phyloP scores from a whole-genome alignment of 345 rosid species.

The Carallia pectinifolia region DNA sequence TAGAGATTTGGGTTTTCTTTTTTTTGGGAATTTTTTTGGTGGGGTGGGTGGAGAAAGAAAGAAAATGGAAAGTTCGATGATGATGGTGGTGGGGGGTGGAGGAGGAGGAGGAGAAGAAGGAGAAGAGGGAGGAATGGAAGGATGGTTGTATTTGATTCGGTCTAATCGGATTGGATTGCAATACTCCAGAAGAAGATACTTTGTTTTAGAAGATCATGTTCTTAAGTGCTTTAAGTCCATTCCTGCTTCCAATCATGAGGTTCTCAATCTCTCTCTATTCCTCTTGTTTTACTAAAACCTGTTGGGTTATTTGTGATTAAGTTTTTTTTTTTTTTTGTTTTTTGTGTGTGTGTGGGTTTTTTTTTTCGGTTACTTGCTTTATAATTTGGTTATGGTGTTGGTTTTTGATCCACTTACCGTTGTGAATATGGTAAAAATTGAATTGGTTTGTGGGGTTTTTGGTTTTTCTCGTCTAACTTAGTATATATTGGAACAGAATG shows the following conservation, averaged over 20 bases:
- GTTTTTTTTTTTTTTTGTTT: not conserved
- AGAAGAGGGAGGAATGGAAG: constrained; percentile 60
- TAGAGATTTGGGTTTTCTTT: not conserved
- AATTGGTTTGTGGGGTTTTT: not conserved
- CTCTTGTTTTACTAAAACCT: not conserved
- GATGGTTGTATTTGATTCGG: constrained; percentile 80
- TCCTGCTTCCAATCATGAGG: constrained; percentile 61
- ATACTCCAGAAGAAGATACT: constrained; percentile 82
- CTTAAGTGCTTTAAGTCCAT: constrained; percentile 75
- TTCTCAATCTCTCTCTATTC: constrained; percentile 10
- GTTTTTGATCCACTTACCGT: not conserved
- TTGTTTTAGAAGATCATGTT: constrained; percentile 62
- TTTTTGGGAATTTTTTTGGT: not conserved
- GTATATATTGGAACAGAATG: not conserved
- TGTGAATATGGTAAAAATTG: not conserved
- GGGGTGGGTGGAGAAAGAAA: not conserved
- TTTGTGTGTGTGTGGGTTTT: not conserved
- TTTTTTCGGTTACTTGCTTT: not conserved
- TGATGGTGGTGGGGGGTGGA: too few relatives aligned
- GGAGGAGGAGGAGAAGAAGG: constrained; percentile 11
- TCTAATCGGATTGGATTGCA: constrained; percentile 79
- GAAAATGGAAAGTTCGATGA: constrained; percentile 44
- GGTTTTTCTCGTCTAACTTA: not conserved
- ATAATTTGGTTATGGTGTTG: not conserved
- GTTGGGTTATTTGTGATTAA: not conserved